Evolutionary conservation across 305 asterid genomes (phyloP).

Genomic region (Solanum chacoense): DNA sequence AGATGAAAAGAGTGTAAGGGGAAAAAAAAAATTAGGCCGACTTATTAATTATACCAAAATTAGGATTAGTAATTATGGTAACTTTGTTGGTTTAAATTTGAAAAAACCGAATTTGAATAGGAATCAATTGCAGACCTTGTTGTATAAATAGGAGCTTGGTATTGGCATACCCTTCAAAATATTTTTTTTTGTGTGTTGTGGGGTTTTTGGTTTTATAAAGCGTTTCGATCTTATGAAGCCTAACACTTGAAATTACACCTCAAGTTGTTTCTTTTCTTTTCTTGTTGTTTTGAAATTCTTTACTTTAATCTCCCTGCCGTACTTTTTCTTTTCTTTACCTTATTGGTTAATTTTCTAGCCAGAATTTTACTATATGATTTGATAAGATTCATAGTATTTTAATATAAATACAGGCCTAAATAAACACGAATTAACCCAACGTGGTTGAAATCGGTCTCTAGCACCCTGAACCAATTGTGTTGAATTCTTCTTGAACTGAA

Average conservation of each 20-base stretch:
- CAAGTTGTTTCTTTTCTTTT: background rate
- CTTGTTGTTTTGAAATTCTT: background rate
- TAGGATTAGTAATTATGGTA: background rate
- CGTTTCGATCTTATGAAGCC: background rate
- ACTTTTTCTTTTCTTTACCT: background rate
- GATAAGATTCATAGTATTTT: too few relatives aligned
- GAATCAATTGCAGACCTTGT: too few relatives aligned
- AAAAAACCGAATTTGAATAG: too few relatives aligned
- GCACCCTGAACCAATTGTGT: too few relatives aligned
- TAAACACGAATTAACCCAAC: too few relatives aligned
- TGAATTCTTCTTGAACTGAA: too few relatives aligned
- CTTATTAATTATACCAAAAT: too few relatives aligned
- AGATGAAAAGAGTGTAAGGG: too few relatives aligned
- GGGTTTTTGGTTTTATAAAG: background rate
- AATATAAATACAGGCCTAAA: too few relatives aligned
- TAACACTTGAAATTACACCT: background rate
- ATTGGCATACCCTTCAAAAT: background rate
- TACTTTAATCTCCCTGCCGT: background rate
- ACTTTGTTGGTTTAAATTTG: too few relatives aligned
- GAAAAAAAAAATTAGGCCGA: too few relatives aligned
- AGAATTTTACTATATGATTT: background rate
- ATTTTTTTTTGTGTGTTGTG: background rate
- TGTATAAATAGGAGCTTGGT: background rate
- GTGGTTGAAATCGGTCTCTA: too few relatives aligned
- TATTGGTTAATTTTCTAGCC: background rate